Conservation (phyloP, 2,329 filamentous ascomycete genomes). For the Camptophora hylomeconis region DNA sequence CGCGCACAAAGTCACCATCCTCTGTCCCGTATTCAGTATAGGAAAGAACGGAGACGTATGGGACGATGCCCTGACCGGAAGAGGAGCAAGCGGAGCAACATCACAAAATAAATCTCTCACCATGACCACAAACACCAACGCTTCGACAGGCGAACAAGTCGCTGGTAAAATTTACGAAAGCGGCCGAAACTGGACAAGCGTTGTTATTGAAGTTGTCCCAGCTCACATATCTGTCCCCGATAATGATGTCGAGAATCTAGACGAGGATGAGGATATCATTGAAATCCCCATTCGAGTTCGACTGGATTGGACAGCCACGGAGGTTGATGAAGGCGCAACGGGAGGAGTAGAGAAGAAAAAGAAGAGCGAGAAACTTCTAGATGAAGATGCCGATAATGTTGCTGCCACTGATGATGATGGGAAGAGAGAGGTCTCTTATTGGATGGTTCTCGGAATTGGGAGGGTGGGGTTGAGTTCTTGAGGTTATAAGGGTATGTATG, state of each 20-base stretch:
- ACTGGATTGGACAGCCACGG: conserved; percentile 58
- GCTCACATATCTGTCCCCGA: conserved; percentile 20
- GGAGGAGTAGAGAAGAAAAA: conserved; percentile 22
- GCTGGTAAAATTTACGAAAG: conserved; percentile 94
- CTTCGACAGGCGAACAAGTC: conserved; percentile 58
- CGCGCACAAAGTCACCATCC: conserved; percentile 68
- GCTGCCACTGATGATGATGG: conserved; percentile 52
- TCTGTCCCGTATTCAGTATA: conserved; percentile 89
- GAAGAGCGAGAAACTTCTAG: conserved; percentile 34
- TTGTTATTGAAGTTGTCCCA: conserved; percentile 81
- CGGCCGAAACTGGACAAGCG: conserved; percentile 86
- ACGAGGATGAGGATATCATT: conserved; percentile 50
- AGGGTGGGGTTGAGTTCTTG: conserved; percentile 54
- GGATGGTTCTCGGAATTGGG: conserved; percentile 84
- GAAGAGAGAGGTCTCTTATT: conserved; percentile 83
- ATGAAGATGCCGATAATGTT: conserved; percentile 20
- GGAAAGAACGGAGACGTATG: conserved; percentile 87
- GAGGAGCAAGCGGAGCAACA: conserved; percentile 17
- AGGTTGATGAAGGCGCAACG: conserved; percentile 7
- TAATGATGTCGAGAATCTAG: conserved; percentile 22
- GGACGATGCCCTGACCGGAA: conserved; percentile 67
- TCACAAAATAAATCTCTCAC: conserved; percentile 30
- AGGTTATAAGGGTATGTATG: too few relatives aligned
- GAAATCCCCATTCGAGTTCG: conserved; percentile 93
- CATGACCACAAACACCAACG: conserved; percentile 28